Percentiles rank a stretch among this genome's conserved stretches.
Conservation (phyloP, 177 flowering plant genomes). For the Vitis hybrid region DNA sequence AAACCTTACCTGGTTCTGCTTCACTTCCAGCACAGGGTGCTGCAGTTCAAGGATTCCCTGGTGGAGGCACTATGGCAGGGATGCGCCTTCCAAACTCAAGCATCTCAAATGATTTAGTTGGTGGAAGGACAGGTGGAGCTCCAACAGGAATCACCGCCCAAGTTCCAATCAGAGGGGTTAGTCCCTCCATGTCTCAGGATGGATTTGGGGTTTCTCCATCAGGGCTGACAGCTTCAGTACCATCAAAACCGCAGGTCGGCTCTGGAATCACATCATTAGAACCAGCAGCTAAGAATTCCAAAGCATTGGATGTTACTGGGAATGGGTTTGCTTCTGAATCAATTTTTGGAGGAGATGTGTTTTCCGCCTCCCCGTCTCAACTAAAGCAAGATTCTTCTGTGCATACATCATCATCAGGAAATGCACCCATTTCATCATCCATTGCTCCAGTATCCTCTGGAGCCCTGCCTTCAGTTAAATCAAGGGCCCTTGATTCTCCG, state of each 20-base stretch:
- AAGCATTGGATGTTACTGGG: conserved; percentile 36
- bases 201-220: conserved; percentile 40
- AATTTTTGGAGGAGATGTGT: conserved; percentile 61
- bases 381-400: conserved; percentile 39
- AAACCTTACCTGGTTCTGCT: conserved; percentile 34
- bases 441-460: conserved; percentile 25
- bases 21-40: conserved; percentile 40
- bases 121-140: conserved; percentile 33
- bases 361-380: conserved; percentile 49
- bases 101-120: conserved; percentile 44
- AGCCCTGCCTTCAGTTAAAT: conserved; percentile 46
- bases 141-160: conserved; percentile 33
- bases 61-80: conserved; percentile 32
- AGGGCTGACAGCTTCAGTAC: conserved; percentile 33
- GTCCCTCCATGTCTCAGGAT: conserved; percentile 27
- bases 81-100: conserved; percentile 42
- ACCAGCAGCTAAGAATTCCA: conserved; percentile 46
- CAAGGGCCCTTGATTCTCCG: conserved; percentile 38
- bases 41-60: conserved; percentile 35
- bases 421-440: conserved; percentile 34
- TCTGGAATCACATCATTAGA: conserved; percentile 31
- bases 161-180: conserved; percentile 30
- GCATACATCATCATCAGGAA: conserved; percentile 31
- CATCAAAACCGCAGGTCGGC: conserved; percentile 36
- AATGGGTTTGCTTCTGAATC: conserved; percentile 61